These are phyloP conservation scores for Plectranthus barbatus DNA, from an alignment of 257 asterid species.

Conservation along the genomic window DNA sequence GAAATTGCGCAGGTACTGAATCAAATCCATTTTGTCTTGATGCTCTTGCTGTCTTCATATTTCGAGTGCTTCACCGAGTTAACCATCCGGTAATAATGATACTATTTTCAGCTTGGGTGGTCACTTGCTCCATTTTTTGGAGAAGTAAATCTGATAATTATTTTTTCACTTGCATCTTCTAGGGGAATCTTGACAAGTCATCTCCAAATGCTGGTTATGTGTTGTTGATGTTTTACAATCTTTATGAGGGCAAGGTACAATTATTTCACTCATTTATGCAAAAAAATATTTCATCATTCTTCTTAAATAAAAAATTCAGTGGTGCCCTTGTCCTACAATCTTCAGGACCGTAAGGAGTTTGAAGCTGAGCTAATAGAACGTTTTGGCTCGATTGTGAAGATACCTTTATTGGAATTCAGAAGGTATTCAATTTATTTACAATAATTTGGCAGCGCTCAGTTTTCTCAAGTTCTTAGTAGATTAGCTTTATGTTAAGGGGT, in stretches of 20 bases:
- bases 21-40: conserved; percentile 85
- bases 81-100: conserved; percentile 77
- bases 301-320: too few relatives aligned
- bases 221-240: conserved; percentile 82
- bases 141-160: not conserved
- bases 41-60: conserved; percentile 83
- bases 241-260: conserved; percentile 90
- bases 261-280: not conserved
- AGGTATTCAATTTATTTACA: conserved; percentile 36
- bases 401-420: conserved; percentile 71
- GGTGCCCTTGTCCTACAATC: conserved; percentile 15
- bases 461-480: conserved; percentile 1
- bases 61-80: conserved; percentile 73
- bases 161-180: conserved; percentile 19
- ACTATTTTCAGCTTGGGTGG: conserved; percentile 3
- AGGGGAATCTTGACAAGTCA: conserved; percentile 96
- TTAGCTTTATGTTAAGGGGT: not conserved
- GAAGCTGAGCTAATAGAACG: conserved; percentile 81
- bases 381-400: conserved; percentile 84
- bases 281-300: not conserved
- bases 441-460: not conserved
- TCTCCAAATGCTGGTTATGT: conserved; percentile 87
- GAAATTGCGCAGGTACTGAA: conserved; percentile 62
- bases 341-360: conserved; percentile 76
- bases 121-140: not conserved